Evolutionary conservation across 1,284 basidiomycete genomes (phyloP).

Genomic region (Sutorius eximius): DNA sequence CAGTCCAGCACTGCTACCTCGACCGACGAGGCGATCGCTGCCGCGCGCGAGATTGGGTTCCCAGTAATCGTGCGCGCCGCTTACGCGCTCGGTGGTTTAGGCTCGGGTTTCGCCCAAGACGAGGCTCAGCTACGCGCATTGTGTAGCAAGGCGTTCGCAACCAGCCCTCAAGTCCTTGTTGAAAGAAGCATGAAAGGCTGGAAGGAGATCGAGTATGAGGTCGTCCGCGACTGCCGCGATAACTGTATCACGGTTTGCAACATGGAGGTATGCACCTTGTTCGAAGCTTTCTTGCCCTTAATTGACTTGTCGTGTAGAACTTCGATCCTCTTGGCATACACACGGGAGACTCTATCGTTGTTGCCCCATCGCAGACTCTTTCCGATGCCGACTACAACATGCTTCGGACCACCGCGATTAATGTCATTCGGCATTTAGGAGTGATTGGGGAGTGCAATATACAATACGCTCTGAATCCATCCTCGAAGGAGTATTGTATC

Average conservation of each 20-base stretch:
- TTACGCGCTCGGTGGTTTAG: constrained; percentile 93
- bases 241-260: constrained; percentile 99
- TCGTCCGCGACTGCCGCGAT: constrained; percentile 96
- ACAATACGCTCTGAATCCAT: constrained; percentile 96
- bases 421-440: constrained; percentile 96
- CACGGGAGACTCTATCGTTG: constrained; percentile 98
- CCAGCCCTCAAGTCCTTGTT: constrained; percentile 94
- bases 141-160: constrained; percentile 94
- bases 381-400: constrained; percentile 99
- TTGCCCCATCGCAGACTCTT: constrained; percentile 96
- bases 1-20: constrained; percentile 85
- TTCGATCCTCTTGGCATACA: constrained; percentile 99
- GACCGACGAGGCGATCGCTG: constrained; percentile 79
- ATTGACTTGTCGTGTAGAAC: constrained; percentile 57
- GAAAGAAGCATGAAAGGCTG: constrained; percentile 99
- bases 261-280: constrained; percentile 81
- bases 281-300: neutral
- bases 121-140: constrained; percentile 85
- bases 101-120: constrained; percentile 92
- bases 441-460: constrained; percentile 99
- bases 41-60: constrained; percentile 90
- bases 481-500: constrained; percentile 95
- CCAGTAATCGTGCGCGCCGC: constrained; percentile 97
- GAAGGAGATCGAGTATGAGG: constrained; percentile 99
- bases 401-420: constrained; percentile 97